Conservation (phyloP, 768 basidiomycete species). For the Cystobasidium tubakii region DNA sequence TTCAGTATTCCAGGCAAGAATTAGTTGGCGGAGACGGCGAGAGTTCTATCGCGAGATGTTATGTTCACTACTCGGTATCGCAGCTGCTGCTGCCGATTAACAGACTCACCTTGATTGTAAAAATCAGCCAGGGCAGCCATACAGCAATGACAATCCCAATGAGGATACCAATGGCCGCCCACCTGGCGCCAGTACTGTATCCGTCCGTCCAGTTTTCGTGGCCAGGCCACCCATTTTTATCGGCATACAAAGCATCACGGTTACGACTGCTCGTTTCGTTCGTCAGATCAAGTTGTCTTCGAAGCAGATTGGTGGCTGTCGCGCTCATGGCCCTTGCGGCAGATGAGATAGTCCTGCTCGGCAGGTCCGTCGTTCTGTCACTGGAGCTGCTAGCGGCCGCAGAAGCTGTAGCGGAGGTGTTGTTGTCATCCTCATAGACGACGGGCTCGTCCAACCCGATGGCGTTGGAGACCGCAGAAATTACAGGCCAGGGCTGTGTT, state of each 20-base stretch:
- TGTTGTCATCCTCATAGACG: background rate
- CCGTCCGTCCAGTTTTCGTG: slow-evolving; percentile 14
- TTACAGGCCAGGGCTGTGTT: slow-evolving; percentile 33
- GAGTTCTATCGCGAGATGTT: background rate
- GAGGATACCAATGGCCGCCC: slow-evolving; percentile 28
- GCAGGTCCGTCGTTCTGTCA: background rate
- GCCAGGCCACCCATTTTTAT: background rate
- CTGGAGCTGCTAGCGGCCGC: background rate
- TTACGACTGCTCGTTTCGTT: background rate
- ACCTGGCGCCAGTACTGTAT: slow-evolving; percentile 7
- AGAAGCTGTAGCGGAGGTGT: background rate
- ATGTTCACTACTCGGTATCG: background rate
- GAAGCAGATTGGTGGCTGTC: background rate
- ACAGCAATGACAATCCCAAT: slow-evolving; percentile 15
- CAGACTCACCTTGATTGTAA: slow-evolving; percentile 3
- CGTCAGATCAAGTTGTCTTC: background rate
- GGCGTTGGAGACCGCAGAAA: slow-evolving; percentile 13
- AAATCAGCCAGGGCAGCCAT: slow-evolving; percentile 24
- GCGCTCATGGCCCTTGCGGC: background rate
- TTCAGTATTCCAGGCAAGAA: slow-evolving; percentile 14
- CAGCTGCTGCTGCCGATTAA: too few species aligned
- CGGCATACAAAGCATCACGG: background rate
- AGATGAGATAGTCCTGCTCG: slow-evolving; percentile 3
- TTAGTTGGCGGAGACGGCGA: background rate
- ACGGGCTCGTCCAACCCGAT: background rate